Evolutionary conservation across 176 grass and related monocot species (phyloP).

Genomic region (Bonia amplexicaulis): DNA sequence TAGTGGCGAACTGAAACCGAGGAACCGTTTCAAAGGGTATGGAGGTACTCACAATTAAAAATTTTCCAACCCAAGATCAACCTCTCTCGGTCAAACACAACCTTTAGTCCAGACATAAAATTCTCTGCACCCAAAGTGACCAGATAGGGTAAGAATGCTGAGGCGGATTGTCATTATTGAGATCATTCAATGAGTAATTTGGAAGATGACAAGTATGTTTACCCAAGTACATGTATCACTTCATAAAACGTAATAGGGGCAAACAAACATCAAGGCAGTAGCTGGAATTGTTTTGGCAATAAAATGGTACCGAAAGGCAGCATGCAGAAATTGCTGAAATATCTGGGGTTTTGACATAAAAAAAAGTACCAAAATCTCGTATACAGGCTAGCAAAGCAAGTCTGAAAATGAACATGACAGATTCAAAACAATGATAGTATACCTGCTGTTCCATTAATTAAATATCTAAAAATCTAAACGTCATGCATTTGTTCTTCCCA

Average conservation of each 20-base stretch:
- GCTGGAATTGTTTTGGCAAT: background rate
- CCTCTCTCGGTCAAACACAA: conserved; percentile 82
- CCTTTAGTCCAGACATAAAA: conserved; percentile 68
- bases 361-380: background rate
- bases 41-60: conserved; percentile 61
- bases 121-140: conserved; percentile 65
- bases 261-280: background rate
- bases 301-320: background rate
- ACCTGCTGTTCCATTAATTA: background rate
- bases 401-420: background rate
- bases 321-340: background rate
- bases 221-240: background rate
- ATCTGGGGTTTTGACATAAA: background rate
- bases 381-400: background rate
- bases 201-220: background rate
- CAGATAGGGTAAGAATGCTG: background rate
- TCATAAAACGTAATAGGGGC: background rate
- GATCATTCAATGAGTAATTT: background rate
- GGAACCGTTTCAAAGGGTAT: background rate
- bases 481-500: background rate
- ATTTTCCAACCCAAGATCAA: conserved; percentile 70
- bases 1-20: background rate
- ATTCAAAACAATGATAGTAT: background rate
- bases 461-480: background rate
- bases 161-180: background rate